Evolutionary conservation across 2,329 filamentous ascomycete species (phyloP).

Genomic region (Xenosphaeropsis pyriputrescens): DNA sequence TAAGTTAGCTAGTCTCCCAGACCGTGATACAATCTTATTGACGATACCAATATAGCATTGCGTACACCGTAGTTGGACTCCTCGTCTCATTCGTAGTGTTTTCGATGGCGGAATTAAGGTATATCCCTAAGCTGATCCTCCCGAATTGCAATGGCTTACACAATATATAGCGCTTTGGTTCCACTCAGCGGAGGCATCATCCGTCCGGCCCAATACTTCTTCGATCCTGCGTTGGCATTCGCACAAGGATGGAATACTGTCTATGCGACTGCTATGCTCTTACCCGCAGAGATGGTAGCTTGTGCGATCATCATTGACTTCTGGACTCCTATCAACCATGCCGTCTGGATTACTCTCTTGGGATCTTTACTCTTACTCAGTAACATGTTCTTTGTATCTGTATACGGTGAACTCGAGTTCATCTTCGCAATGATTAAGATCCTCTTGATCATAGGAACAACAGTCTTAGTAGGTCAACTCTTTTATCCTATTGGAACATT

Average conservation of each 20-base stretch:
- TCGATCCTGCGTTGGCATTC: conserved; percentile 39
- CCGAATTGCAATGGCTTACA: too few species aligned
- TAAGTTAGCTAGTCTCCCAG: conserved; percentile 26
- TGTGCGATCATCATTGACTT: conserved; percentile 32
- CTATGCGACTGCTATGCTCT: conserved; percentile 17
- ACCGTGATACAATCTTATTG: too few species aligned
- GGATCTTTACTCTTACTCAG: conserved; percentile 12
- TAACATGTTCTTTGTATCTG: conserved; percentile 38
- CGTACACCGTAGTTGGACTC: too few species aligned
- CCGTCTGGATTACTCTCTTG: conserved; percentile 13
- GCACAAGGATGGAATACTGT: conserved; percentile 36
- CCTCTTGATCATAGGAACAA: conserved; percentile 45
- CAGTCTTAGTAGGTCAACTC: conserved; percentile 33
- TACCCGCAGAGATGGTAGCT: conserved; percentile 31
- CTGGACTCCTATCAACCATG: conserved; percentile 20
- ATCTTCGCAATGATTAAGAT: conserved; percentile 42
- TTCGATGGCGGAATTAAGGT: too few species aligned
- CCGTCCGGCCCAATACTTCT: conserved; percentile 37
- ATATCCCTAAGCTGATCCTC: too few species aligned
- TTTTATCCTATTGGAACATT: too few species aligned
- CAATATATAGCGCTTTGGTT: conserved; percentile 24
- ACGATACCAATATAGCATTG: too few species aligned
- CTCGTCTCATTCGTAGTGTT: too few species aligned
- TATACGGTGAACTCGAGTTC: conserved; percentile 48
- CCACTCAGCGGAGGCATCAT: conserved; percentile 34